Evolutionary conservation across 2,329 filamentous ascomycete species (phyloP).

Genomic region (Xylaria sp.): DNA sequence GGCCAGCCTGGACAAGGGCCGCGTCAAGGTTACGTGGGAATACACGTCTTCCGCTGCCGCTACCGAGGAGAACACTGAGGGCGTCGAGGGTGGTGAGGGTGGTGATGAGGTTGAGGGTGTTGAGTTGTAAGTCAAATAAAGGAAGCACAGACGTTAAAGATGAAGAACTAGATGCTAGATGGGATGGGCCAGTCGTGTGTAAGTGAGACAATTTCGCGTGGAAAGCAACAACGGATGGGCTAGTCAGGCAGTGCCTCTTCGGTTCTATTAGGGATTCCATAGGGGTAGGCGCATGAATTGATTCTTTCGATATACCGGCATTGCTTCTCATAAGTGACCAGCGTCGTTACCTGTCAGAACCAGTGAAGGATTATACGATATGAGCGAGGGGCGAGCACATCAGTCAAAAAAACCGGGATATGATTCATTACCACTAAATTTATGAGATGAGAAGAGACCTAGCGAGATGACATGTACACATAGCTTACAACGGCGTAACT

Average conservation of each 20-base stretch:
- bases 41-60: slow-evolving; percentile 29
- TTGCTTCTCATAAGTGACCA: too few species aligned
- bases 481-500: slow-evolving; percentile 2
- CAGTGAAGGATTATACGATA: too few species aligned
- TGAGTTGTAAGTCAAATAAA: slow-evolving; percentile 3
- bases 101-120: slow-evolving; percentile 1
- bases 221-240: not conserved
- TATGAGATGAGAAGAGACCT: slow-evolving; percentile 21
- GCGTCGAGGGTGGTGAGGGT: slow-evolving; percentile 7
- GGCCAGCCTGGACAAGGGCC: slow-evolving; percentile 17
- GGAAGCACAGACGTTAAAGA: too few species aligned
- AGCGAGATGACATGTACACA: slow-evolving; percentile 10
- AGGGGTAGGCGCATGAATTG: too few species aligned
- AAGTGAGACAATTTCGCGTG: not conserved
- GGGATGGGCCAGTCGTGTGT: not conserved
- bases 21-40: slow-evolving; percentile 24
- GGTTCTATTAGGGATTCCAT: too few species aligned
- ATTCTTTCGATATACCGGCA: too few species aligned
- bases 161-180: too few species aligned
- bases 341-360: too few species aligned
- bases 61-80: slow-evolving; percentile 15
- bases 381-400: not conserved
- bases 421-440: slow-evolving; percentile 11
- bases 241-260: too few species aligned
- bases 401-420: slow-evolving; percentile 8